Evolutionary conservation across 2,329 filamentous ascomycete genomes (phyloP), one percentile per base, ranked within the genome.

Genomic region (Phialophora chinensis): DNA sequence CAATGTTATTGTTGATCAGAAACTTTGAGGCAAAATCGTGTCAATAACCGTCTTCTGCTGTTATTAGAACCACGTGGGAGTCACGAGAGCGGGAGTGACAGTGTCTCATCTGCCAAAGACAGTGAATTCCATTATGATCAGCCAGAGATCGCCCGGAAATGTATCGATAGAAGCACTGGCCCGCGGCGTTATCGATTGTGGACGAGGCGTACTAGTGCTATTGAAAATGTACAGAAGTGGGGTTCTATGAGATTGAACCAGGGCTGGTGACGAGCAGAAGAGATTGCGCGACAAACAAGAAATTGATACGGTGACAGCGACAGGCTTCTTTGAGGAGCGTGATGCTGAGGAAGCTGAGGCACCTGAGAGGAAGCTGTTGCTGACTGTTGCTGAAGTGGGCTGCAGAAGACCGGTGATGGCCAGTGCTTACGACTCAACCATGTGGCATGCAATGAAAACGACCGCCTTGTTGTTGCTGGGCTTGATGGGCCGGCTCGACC

Each of bases 1-100:
- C 31, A 53, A 29, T 61, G 11, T 53, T 61, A 6, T 49, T 61
- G 59, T 54, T 38, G 47, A 61, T 61, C 49, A 27, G 31, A 61
- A 20, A 53, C 59, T 14, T n/a, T 20, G 53, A 25, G 17, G 12
- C 29, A 11, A 31, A 55, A 35, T n/a, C 29, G 25, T 25, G 27
- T 25, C 49, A 53, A 42, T 7, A 42, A 20, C 38, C 0, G 17
- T 42, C 1, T 44, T 44, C 17, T 2, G 7, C 6, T 44, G 7
- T 44, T 44, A n/a, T n/a, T 44, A 44, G 38, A 44, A 44, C 38
- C 38, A 44, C 38, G 38, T 44, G 38, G 38, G 14, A 17, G 38
- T 17, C 49, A 27, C 10, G 4, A 27, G 25, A 17, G 57, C 29
- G 57, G 57, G 47, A 29, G 44, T 35, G 25, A 31, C 42, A 50